Base-by-base conservation (phyloP, 192 early-diverging fungal genomes). In the Podila clonocystis region DNA sequence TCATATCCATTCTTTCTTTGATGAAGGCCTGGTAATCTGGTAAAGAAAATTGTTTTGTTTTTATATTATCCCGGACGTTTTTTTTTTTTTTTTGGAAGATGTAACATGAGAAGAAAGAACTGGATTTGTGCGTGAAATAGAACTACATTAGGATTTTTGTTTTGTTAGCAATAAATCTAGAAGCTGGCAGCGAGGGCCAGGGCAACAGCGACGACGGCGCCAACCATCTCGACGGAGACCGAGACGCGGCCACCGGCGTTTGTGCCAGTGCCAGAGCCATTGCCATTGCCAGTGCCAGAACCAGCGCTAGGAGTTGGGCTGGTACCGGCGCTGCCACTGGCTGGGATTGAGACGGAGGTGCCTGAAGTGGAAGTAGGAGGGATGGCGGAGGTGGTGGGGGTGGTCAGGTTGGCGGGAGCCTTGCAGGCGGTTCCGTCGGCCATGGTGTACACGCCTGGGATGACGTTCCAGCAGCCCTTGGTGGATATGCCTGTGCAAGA, bases 401-500 rank as follows among this genome's bases (percentile, higher is more conserved):
- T 26, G 20, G 52, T 26, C n/a, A n/a, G 24, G 24, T 26, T 26
- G 30, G 60, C 19, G 24, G 60, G 60, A 33, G 60, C 4, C 30
- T 50, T 28, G 58, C 64, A 66, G 11, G 41, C 41, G 19, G 72
- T 48, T 19, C 72, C 72, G 49, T 74, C 72, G 28, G 72, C 65
- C 60, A 67, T 65, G 11, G 72, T 55, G 49, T 82, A 82, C 17
- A 58, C 19, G 29, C 78, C 78, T n/a, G 75, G 75, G 41, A 82
- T 29, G 17, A 82, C 66, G 30, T 62, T 66, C 28, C 50, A 57
- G 41, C 78, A 82, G 19, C 78, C 78, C 5, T 49, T 29, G 60
- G 59, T 58, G 19, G 78, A 82, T 7, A 26, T 41, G 15, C 76
- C 76, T 65, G 33, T 12, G 4, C 36, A 41, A 45, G 38, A 50